These are phyloP conservation scores for Globisporangium cystogenes DNA, from an alignment of 352 stramenopile genomes.

Conservation along the genomic window DNA sequence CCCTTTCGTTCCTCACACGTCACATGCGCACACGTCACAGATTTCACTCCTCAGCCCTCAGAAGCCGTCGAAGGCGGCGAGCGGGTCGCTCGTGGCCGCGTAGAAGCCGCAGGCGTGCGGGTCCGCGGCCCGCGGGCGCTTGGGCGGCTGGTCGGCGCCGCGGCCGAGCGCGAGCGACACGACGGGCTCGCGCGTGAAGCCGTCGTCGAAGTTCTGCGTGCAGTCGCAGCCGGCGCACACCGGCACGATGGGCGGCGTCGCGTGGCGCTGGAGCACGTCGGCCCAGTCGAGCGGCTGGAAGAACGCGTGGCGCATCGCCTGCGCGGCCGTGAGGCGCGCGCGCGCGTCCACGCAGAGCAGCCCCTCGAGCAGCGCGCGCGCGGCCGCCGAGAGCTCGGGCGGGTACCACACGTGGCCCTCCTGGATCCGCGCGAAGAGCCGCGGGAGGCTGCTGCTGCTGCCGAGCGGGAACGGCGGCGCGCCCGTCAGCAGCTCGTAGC, in stretches of 20 bases:
- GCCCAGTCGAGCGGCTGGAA: slow-evolving; percentile 71
- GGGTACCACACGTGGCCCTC: slow-evolving; percentile 63
- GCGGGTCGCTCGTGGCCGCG: slow-evolving; percentile 1
- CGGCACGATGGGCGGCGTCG: slow-evolving; percentile 59
- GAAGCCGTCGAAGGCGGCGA: slow-evolving; percentile 7
- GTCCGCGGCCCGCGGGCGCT: slow-evolving; percentile 1
- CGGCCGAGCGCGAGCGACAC: slow-evolving; percentile 21
- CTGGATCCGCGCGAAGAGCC: slow-evolving; percentile 63
- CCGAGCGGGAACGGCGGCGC: slow-evolving; percentile 60
- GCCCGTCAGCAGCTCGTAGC: slow-evolving; percentile 74
- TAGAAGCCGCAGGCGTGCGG: slow-evolving; percentile 4
- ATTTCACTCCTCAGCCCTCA: not conserved
- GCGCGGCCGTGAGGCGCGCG: slow-evolving; percentile 39
- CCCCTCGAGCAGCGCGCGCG: slow-evolving; percentile 41
- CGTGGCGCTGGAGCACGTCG: slow-evolving; percentile 52
- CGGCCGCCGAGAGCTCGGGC: slow-evolving; percentile 38
- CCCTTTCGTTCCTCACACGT: no score
- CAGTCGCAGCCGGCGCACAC: slow-evolving; percentile 48
- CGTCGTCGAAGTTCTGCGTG: slow-evolving; percentile 83
- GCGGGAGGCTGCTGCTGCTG: slow-evolving; percentile 54
- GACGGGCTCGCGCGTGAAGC: slow-evolving; percentile 67
- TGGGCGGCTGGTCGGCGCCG: not conserved
- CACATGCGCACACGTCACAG: not conserved
- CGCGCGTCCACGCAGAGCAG: slow-evolving; percentile 44
- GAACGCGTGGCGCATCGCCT: slow-evolving; percentile 74